Base-by-base conservation (phyloP, 192 early-diverging fungal species). In the Spinellus fusiger region DNA sequence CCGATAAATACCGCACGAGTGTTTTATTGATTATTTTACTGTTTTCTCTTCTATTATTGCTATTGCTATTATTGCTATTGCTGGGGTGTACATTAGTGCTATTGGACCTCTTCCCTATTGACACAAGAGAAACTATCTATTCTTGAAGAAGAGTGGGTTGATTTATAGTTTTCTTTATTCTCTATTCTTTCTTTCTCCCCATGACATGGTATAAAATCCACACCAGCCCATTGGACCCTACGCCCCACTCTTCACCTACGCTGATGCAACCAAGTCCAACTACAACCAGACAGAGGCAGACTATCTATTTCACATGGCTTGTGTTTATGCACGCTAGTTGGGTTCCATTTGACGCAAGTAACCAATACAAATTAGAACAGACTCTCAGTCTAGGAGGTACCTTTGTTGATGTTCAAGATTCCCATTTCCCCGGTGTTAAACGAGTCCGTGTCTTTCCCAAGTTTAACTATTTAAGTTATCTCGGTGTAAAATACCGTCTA, bases 361-460 rank as follows among this genome's bases (percentile, higher is more conserved):
- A 66, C 18, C 64, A 66, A 18, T 48, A 59, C 23, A 66, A 66
- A 54, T 23, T 66, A 25, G 64, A 66, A 32, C 64, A 66, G n/a
- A 59, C 57, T 1, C 64, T 66, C n/a, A 57, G 56, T n/a, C 50
- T 59, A 5, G 57, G 57, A 10, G 64, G 64, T 13, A 66, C 64
- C 8, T 66, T 66, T 59, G 64, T 66, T 32, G 64, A 66, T 23
- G 59, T 66, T 33, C 56, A 66, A 46, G 64, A 66, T 40, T 49
- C 33, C 23, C 55, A 59, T 20, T 66, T 66, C 25, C 64, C 64
- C n/a, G 48, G 49, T 12, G 64, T 66, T 6, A 66, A 66, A 52
- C 44, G 64, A 47, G 64, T 66, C 13, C 56, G 64, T 26, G 64
- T 66, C 22, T 66, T 66, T 33, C 64, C 64, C 10, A 66, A 66